These are phyloP conservation scores for Blepharisma japonicum DNA, from an alignment of 73 alveolate genomes.

Conservation along the genomic window DNA sequence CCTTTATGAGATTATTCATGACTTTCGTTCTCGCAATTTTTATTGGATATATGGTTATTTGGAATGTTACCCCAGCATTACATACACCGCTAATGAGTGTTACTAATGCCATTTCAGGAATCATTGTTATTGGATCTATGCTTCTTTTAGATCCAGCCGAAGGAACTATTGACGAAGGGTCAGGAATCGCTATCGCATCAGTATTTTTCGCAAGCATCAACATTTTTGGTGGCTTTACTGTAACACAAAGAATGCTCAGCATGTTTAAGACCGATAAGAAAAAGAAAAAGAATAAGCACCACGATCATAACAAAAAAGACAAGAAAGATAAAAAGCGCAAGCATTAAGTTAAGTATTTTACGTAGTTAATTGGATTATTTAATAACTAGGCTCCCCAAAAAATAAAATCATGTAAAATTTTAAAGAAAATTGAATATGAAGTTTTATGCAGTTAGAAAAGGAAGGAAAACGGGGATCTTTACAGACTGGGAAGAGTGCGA, in stretches of 20 bases:
- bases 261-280: conserved; percentile 33
- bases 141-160: conserved; percentile 37
- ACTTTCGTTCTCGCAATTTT: conserved; percentile 31
- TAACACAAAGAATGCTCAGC: conserved; percentile 44
- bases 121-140: conserved; percentile 64
- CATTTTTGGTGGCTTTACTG: conserved; percentile 59
- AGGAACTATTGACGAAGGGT: not conserved
- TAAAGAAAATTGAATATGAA: not conserved
- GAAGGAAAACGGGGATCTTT: conserved; percentile 55
- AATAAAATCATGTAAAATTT: too few relatives aligned
- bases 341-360: too few relatives aligned
- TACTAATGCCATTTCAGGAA: conserved; percentile 84
- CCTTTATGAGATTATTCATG: conserved; percentile 26
- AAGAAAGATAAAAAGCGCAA: too few relatives aligned
- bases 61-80: conserved; percentile 63
- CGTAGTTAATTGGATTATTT: too few relatives aligned
- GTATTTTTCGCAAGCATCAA: conserved; percentile 44
- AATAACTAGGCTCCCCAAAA: too few relatives aligned
- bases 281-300: too few relatives aligned
- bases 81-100: conserved; percentile 73
- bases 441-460: conserved; percentile 57
- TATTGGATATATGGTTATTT: conserved; percentile 40
- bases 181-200: conserved; percentile 2
- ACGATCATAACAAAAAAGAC: too few relatives aligned
- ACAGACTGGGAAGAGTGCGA: conserved; percentile 45